phyloP scores from a whole-genome alignment of 1,139 yeast genomes.

The Geotrichum bryndzae region DNA sequence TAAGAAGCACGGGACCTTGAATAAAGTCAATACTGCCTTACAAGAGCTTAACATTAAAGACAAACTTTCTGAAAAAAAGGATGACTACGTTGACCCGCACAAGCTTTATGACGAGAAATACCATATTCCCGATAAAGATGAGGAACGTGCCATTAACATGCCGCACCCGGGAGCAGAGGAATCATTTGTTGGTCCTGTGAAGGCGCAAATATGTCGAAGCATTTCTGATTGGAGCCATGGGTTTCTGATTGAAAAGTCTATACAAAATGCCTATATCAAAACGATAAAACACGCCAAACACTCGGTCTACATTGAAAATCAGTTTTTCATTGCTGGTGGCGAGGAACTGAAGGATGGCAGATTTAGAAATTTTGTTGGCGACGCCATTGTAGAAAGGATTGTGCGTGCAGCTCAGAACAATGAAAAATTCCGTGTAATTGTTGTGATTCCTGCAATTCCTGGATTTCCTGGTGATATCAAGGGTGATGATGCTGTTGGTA shows the following conservation, averaged over 20 bases:
- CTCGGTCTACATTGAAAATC: conserved; percentile 21
- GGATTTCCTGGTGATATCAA: conserved; percentile 22
- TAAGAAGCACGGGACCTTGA: not conserved
- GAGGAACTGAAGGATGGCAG: conserved; percentile 13
- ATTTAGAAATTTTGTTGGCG: conserved; percentile 20
- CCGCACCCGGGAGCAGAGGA: conserved; percentile 15
- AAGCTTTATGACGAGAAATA: conserved; percentile 12
- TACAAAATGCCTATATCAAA: conserved; percentile 20
- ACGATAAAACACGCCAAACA: conserved; percentile 17
- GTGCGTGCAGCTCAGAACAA: conserved; percentile 17
- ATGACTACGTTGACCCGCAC: conserved; percentile 16
- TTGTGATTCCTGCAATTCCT: conserved; percentile 22
- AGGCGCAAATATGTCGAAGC: conserved; percentile 19
- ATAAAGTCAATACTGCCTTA: conserved; percentile 1
- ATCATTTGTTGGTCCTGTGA: conserved; percentile 17
- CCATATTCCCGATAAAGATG: conserved; percentile 11
- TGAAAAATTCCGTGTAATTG: conserved; percentile 19
- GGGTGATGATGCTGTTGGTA: conserved; percentile 20
- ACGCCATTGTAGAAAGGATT: conserved; percentile 20
- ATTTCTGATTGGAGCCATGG: conserved; percentile 23
- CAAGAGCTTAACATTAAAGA: not conserved
- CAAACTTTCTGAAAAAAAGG: conserved; percentile 4
- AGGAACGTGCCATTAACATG: conserved; percentile 7
- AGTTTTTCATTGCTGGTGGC: conserved; percentile 22
- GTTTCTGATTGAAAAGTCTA: conserved; percentile 19